A percentile compares a stretch with the other conserved stretches of the same genome.
Evolutionary conservation across 169 alveolate species (phyloP).

Genomic region (Cardiosporidium cionae): DNA sequence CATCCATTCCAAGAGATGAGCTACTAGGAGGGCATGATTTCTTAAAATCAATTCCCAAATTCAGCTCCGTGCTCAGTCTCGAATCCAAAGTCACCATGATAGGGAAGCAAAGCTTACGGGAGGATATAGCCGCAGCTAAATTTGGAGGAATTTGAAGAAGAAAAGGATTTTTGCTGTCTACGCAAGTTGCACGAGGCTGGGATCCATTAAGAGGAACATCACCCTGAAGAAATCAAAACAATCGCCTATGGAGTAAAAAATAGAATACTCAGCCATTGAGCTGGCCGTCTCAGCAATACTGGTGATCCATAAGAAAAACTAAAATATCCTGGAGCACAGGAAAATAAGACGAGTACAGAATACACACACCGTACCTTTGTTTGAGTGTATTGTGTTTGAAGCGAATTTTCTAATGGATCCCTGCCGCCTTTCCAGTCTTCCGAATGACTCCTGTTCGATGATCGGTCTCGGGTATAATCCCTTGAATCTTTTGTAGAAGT

Average conservation of each 20-base stretch:
- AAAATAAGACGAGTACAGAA: background rate
- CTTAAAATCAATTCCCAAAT: background rate
- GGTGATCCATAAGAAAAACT: background rate
- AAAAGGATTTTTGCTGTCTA: no score
- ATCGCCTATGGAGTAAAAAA: background rate
- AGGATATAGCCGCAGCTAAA: background rate
- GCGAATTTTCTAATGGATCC: background rate
- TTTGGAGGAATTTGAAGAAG: background rate
- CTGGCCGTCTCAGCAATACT: no score
- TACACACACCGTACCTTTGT: background rate
- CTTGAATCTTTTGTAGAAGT: background rate
- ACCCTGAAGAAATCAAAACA: background rate
- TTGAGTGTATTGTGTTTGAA: background rate
- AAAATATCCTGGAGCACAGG: background rate
- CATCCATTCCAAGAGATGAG: background rate
- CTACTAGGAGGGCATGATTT: background rate
- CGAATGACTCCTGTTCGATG: background rate
- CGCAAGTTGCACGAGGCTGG: background rate
- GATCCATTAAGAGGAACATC: background rate
- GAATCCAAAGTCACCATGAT: background rate
- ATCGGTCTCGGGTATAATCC: background rate
- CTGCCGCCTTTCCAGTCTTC: background rate
- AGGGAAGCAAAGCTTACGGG: background rate
- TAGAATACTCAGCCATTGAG: no score
- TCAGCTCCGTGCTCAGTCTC: background rate